Conservation (phyloP, 2,329 filamentous ascomycete species). For the Phaeosphaeria sp. region DNA sequence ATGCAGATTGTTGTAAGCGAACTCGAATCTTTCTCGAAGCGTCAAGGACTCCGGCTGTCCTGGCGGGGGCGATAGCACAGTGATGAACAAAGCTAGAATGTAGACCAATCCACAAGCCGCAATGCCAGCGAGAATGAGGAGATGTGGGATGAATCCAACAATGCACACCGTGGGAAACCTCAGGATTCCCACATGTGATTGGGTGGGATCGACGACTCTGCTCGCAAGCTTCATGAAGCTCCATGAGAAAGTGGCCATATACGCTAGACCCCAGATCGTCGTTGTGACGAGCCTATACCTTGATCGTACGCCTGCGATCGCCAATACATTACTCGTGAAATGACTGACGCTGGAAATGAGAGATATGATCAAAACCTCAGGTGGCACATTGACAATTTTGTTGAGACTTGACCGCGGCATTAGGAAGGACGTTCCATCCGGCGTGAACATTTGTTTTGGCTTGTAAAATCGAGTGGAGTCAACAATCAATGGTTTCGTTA, state of each 20-base stretch:
- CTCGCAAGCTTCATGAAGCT: conserved; percentile 63
- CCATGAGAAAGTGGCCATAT: conserved; percentile 84
- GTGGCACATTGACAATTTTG: conserved; percentile 82
- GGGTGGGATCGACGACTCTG: conserved; percentile 46
- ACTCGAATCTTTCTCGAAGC: conserved; percentile 66
- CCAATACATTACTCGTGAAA: conserved; percentile 81
- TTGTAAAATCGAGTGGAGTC: conserved; percentile 63
- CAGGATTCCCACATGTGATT: conserved; percentile 69
- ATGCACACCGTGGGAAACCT: conserved; percentile 94
- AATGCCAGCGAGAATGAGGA: conserved; percentile 85
- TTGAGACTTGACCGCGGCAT: conserved; percentile 67
- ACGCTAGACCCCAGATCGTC: conserved; percentile 86
- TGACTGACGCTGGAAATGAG: conserved; percentile 91
- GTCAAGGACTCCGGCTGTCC: conserved; percentile 54
- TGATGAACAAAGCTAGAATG: conserved; percentile 74
- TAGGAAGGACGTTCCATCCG: conserved; percentile 53
- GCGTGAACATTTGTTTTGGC: conserved; percentile 45
- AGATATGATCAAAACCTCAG: conserved; percentile 85
- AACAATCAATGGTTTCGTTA: conserved; percentile 79
- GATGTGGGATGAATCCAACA: conserved; percentile 90
- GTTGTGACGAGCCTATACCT: conserved; percentile 85
- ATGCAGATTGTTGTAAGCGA: conserved; percentile 88
- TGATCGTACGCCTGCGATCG: conserved; percentile 79
- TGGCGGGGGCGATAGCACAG: conserved; percentile 70
- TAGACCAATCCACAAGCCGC: conserved; percentile 79